phyloP scores from a whole-genome alignment of 2,329 filamentous ascomycete species.

The Apiospora marii region DNA sequence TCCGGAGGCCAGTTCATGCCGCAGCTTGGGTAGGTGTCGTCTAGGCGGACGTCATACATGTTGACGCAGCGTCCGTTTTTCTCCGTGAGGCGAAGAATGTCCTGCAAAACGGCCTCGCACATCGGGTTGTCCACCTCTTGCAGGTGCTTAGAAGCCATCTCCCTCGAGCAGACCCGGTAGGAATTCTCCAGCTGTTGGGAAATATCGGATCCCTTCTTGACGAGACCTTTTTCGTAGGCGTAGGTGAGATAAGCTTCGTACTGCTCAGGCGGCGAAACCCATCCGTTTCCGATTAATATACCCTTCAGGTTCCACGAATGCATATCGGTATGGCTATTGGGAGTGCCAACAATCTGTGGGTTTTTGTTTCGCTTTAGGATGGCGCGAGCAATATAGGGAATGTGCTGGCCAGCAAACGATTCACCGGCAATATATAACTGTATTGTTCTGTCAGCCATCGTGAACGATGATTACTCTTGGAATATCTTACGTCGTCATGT shows the following conservation, averaged over 20 bases:
- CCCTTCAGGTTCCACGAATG: conserved; percentile 81
- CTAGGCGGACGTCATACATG: conserved; percentile 95
- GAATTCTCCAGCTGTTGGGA: conserved; percentile 73
- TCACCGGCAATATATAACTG: conserved; percentile 95
- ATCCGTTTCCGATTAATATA: conserved; percentile 94
- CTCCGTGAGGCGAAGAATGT: conserved; percentile 73
- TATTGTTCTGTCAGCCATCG: background rate
- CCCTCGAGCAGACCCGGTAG: conserved; percentile 72
- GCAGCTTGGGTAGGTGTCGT: conserved; percentile 81
- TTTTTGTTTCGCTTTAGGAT: conserved; percentile 87
- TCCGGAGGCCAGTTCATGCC: conserved; percentile 99
- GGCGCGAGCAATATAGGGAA: conserved; percentile 93
- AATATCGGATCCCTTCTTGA: conserved; percentile 70
- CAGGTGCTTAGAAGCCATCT: conserved; percentile 58
- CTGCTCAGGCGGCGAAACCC: conserved; percentile 91
- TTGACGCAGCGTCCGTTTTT: conserved; percentile 75
- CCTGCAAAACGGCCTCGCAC: conserved; percentile 81
- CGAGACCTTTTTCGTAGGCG: conserved; percentile 77
- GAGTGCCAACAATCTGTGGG: conserved; percentile 44
- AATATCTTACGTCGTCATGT: conserved; percentile 80
- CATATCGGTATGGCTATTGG: conserved; percentile 17
- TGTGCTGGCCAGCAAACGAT: conserved; percentile 96
- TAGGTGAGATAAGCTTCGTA: conserved; percentile 88
- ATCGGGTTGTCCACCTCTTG: conserved; percentile 70
- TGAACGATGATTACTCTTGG: background rate